These are phyloP conservation scores for Mycena olivaceomarginata DNA, from an alignment of 768 basidiomycete genomes.

Conservation along the genomic window DNA sequence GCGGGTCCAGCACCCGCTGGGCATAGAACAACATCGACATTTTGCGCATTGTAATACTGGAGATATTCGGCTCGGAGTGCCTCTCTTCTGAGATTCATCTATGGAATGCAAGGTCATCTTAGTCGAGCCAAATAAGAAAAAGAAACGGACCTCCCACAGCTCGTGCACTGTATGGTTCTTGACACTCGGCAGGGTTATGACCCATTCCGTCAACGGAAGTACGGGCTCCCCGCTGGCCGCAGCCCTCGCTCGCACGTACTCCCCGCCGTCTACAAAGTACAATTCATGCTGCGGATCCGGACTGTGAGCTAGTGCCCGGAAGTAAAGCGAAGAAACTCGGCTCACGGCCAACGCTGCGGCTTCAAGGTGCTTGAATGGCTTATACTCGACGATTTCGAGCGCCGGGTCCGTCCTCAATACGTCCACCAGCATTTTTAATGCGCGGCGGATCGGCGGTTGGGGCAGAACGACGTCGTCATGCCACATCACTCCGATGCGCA, in stretches of 20 bases:
- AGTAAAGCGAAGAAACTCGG: background rate
- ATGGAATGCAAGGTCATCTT: background rate
- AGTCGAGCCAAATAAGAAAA: background rate
- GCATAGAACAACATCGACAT: constrained; percentile 62
- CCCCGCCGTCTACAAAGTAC: constrained; percentile 63
- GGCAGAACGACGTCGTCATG: constrained; percentile 61
- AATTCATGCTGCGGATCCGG: constrained; percentile 52
- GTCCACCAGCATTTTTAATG: constrained; percentile 58
- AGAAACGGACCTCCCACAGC: constrained; percentile 53
- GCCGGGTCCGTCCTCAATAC: constrained; percentile 56
- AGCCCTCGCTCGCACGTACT: constrained; percentile 45
- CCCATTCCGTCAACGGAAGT: constrained; percentile 60
- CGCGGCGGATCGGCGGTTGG: constrained; percentile 64
- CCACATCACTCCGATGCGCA: constrained; percentile 56
- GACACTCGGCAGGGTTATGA: constrained; percentile 50
- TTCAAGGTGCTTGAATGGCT: constrained; percentile 57
- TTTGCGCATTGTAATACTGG: constrained; percentile 60
- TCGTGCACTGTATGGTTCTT: constrained; percentile 49
- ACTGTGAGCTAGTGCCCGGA: background rate
- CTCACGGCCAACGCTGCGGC: constrained; percentile 58
- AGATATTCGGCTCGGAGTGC: constrained; percentile 56
- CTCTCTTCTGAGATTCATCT: constrained; percentile 50
- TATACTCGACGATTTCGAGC: constrained; percentile 60
- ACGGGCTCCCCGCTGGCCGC: constrained; percentile 57
- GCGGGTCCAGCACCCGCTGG: constrained; percentile 61